Conservation (phyloP, 2,329 filamentous ascomycete species). For the Neonectria faginata region DNA sequence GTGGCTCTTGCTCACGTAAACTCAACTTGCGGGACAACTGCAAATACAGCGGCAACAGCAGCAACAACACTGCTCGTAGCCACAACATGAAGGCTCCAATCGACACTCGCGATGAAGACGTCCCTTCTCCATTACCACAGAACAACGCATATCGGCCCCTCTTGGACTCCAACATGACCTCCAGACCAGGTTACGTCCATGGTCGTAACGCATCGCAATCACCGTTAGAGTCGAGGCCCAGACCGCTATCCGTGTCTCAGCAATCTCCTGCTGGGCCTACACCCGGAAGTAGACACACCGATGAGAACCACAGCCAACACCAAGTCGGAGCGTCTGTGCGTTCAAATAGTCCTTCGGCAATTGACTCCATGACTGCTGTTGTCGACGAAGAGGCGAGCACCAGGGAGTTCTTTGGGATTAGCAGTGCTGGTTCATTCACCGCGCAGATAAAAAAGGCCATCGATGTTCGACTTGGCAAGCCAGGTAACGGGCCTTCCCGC, state of each 20-base stretch:
- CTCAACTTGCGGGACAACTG: conserved; percentile 46
- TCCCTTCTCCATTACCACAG: not conserved
- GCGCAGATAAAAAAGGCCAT: conserved; percentile 59
- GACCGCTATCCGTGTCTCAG: not conserved
- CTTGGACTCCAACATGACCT: not conserved
- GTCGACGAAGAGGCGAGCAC: conserved; percentile 55
- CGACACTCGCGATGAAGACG: not conserved
- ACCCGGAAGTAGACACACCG: conserved; percentile 16
- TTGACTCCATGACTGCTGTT: conserved; percentile 60
- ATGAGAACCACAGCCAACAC: conserved; percentile 17
- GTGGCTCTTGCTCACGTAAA: conserved; percentile 49
- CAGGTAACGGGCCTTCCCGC: conserved; percentile 6
- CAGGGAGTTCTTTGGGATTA: conserved; percentile 60
- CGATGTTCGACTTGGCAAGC: conserved; percentile 46
- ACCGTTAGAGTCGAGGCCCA: not conserved
- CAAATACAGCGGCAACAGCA: conserved; percentile 39
- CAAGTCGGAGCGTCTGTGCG: conserved; percentile 32
- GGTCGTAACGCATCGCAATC: not conserved
- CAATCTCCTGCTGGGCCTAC: conserved; percentile 29
- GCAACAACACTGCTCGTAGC: not conserved
- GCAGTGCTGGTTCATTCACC: conserved; percentile 60
- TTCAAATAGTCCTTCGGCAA: conserved; percentile 48
- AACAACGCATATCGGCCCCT: not conserved
- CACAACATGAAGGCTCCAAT: conserved; percentile 9
- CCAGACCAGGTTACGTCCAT: not conserved